Percentiles rank a stretch among this genome's conserved stretches.
Evolutionary conservation across 2,329 filamentous ascomycete species (phyloP).

Genomic region (Cladosporium phlei): DNA sequence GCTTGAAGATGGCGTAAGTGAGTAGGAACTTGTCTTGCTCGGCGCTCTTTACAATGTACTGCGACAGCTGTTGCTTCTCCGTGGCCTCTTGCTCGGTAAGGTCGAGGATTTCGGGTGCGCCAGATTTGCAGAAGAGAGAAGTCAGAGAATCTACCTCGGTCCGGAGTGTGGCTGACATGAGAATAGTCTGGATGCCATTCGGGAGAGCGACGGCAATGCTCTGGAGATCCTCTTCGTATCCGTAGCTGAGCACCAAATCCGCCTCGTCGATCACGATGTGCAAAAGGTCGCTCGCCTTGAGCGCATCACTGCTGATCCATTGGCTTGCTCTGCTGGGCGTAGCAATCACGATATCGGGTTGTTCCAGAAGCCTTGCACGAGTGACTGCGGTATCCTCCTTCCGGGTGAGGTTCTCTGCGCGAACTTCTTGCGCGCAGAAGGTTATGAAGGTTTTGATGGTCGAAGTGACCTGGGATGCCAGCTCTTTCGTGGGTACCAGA

Average conservation of each 20-base stretch:
- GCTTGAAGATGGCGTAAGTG: conserved; percentile 89
- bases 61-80: conserved; percentile 62
- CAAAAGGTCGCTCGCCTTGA: conserved; percentile 66
- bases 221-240: conserved; percentile 85
- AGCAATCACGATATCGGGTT: conserved; percentile 83
- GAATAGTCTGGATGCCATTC: conserved; percentile 78
- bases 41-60: conserved; percentile 87
- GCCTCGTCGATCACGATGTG: conserved; percentile 90
- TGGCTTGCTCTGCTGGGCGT: conserved; percentile 80
- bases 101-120: conserved; percentile 65
- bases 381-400: conserved; percentile 88
- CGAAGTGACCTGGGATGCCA: conserved; percentile 85
- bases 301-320: conserved; percentile 67
- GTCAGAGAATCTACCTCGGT: conserved; percentile 83
- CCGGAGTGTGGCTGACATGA: conserved; percentile 91
- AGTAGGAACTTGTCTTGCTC: conserved; percentile 97
- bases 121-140: conserved; percentile 72
- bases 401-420: conserved; percentile 79
- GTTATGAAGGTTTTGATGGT: conserved; percentile 69
- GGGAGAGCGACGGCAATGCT: conserved; percentile 73
- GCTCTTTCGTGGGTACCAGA: conserved; percentile 88
- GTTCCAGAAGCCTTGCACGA: conserved; percentile 75
- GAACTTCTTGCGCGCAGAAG: conserved; percentile 80
- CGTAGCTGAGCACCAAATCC: conserved; percentile 88
- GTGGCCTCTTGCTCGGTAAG: conserved; percentile 68